These are phyloP conservation scores for Marasmius oreades DNA, from an alignment of 1,284 basidiomycete species.

Conservation along the genomic window DNA sequence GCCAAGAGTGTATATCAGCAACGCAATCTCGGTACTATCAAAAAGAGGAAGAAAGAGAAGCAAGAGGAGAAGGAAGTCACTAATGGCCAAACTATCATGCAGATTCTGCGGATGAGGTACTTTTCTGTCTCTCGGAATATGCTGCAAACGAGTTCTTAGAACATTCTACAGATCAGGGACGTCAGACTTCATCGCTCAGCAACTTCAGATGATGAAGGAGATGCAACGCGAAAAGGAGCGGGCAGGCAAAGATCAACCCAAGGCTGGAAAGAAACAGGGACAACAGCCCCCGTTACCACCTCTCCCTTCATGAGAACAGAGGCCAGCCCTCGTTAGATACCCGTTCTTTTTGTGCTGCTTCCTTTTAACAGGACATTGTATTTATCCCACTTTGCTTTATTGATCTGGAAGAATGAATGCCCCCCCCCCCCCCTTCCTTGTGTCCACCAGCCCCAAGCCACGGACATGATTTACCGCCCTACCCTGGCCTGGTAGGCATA, in stretches of 20 bases:
- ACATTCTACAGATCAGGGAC: conserved; percentile 60
- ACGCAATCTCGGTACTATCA: conserved; percentile 94
- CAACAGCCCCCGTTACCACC: conserved; percentile 25
- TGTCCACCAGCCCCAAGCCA: no score
- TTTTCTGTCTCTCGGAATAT: conserved; percentile 22
- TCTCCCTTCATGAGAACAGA: conserved; percentile 20
- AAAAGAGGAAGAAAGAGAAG: conserved; percentile 92
- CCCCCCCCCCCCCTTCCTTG: no score
- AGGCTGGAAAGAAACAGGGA: conserved; percentile 39
- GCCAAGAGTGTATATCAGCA: conserved; percentile 89
- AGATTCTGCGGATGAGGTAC: conserved; percentile 91
- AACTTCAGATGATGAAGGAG: conserved; percentile 72
- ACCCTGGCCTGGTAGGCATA: no score
- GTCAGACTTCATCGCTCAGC: conserved; percentile 86
- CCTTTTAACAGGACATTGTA: background rate
- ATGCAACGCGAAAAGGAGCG: conserved; percentile 75
- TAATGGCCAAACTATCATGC: conserved; percentile 87
- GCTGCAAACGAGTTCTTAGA: background rate
- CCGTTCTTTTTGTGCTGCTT: background rate
- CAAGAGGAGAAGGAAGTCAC: conserved; percentile 69
- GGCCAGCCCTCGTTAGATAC: conserved; percentile 8
- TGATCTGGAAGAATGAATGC: no score
- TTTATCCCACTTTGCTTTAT: conserved; percentile 1
- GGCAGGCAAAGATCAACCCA: conserved; percentile 49
- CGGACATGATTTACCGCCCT: no score